Evolutionary conservation across 1,139 yeast genomes (phyloP), one percentile per base, ranked within the genome.

Genomic region (Candida albicans): DNA sequence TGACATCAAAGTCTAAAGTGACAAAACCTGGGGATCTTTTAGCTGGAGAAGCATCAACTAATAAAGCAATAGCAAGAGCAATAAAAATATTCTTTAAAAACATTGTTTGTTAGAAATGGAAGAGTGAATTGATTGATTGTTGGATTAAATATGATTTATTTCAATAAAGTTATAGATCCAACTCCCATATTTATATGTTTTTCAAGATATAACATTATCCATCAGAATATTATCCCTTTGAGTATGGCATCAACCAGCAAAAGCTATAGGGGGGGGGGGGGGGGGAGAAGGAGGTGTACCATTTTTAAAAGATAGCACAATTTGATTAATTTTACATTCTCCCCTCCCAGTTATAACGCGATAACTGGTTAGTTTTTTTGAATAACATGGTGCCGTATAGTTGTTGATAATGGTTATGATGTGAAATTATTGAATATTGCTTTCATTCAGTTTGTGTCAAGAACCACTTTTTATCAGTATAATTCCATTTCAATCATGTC

Each of bases 11-110:
- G 33, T 48, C 50, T 27, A 48, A 40, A 15, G 47, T 18, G 15
- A 48, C 31, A 29, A 44, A 48, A 29, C 52, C 52, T 22, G 44
- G 35, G 30, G 41, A 38, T 44, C 49, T 41, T 36, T 44, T 48
- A 22, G 31, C 36, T 24, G 37, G 34, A 15, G 40, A 37, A 34
- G 41, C 45, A n/a, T 44, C 41, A 32, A 38, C 51, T 14, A 47
- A 36, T 33, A 48, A 41, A 33, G 50, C 51, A 15, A 49, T 29
- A 33, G 47, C 50, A 30, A 49, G 40, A 24, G 51, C 29, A 29
- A 43, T 22, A 14, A 46, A 43, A 30, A 37, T 30, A 15, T 31
- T 25, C 29, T 28, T 13, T n/a, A 36, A 36, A 12, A 36, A 36
- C 39, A 36, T 35, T 27, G 29, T 27, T 27, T 27, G 29, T 4